These are phyloP conservation scores for Sugiyamaella lignohabitans DNA, from an alignment of 805 yeast species.

Conservation along the genomic window DNA sequence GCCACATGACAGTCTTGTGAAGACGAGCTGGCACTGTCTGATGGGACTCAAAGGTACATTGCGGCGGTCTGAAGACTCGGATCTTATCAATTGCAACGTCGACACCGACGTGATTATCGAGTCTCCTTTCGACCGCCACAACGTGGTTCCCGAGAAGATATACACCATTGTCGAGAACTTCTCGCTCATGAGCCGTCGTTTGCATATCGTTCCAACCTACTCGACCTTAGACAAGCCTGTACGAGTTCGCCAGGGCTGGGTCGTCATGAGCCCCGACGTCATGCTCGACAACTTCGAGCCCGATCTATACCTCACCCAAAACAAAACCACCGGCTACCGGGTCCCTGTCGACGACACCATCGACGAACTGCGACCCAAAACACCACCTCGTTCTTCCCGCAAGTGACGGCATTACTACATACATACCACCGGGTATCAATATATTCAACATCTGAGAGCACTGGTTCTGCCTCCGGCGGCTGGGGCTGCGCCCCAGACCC, in stretches of 20 bases:
- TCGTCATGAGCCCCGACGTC: conserved; percentile 77
- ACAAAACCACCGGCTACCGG: conserved; percentile 42
- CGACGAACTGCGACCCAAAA: conserved; percentile 75
- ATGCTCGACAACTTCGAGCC: conserved; percentile 63
- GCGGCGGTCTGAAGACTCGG: conserved; percentile 74
- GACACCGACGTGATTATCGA: conserved; percentile 85
- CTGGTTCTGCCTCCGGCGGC: background rate
- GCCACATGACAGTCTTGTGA: conserved; percentile 43
- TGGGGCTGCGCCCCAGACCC: background rate
- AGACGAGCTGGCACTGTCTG: conserved; percentile 91
- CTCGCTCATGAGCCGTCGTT: conserved; percentile 69
- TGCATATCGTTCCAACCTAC: conserved; percentile 76
- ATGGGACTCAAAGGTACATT: conserved; percentile 97
- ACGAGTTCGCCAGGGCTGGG: conserved; percentile 87
- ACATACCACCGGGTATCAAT: background rate
- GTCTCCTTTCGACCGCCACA: conserved; percentile 23
- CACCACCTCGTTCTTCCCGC: conserved; percentile 42
- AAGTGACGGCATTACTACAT: background rate
- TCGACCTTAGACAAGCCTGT: conserved; percentile 51
- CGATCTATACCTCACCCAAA: conserved; percentile 39
- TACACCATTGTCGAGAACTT: conserved; percentile 86
- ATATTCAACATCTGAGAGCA: too few species aligned
- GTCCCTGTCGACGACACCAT: conserved; percentile 69
- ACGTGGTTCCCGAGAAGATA: conserved; percentile 63
- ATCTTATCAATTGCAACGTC: conserved; percentile 83